Conservation (phyloP, 257 asterid genomes). For the Schizonepeta tenuifolia region DNA sequence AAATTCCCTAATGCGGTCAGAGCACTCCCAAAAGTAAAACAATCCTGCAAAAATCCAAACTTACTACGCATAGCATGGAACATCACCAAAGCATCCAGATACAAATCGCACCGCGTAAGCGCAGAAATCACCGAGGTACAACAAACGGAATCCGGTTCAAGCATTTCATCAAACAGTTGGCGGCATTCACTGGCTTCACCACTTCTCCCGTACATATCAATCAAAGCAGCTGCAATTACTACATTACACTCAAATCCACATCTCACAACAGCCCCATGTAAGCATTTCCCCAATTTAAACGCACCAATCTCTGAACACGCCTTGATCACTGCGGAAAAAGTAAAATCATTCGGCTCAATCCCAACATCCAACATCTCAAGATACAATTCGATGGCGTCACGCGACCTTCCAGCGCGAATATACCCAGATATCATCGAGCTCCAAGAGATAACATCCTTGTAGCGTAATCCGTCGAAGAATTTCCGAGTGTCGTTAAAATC, state of each 20-base stretch:
- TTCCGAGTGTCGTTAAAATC: slow-evolving; percentile 24
- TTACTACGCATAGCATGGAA: slow-evolving; percentile 52
- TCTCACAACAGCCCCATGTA: slow-evolving; percentile 27
- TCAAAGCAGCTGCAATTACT: slow-evolving; percentile 54
- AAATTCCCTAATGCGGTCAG: slow-evolving; percentile 79
- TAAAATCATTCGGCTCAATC: slow-evolving; percentile 27
- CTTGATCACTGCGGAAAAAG: slow-evolving; percentile 34
- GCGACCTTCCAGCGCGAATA: slow-evolving; percentile 48
- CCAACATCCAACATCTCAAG: slow-evolving; percentile 22
- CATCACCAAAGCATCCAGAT: slow-evolving; percentile 58
- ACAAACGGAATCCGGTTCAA: slow-evolving; percentile 75
- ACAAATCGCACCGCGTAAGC: slow-evolving; percentile 70
- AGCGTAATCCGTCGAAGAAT: slow-evolving; percentile 40
- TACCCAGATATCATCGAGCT: slow-evolving; percentile 84
- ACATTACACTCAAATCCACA: slow-evolving; percentile 27
- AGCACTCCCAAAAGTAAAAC: slow-evolving; percentile 72
- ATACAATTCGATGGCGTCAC: slow-evolving; percentile 22
- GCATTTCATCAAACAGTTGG: slow-evolving; percentile 74
- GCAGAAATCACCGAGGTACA: slow-evolving; percentile 83
- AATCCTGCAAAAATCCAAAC: slow-evolving; percentile 37
- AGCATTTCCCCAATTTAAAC: slow-evolving; percentile 26
- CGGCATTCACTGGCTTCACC: slow-evolving; percentile 35
- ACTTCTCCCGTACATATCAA: slow-evolving; percentile 86
- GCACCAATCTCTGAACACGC: slow-evolving; percentile 16
- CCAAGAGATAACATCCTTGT: slow-evolving; percentile 87